Conservation (phyloP, 2,329 filamentous ascomycete species). For the Trichoderma breve region DNA sequence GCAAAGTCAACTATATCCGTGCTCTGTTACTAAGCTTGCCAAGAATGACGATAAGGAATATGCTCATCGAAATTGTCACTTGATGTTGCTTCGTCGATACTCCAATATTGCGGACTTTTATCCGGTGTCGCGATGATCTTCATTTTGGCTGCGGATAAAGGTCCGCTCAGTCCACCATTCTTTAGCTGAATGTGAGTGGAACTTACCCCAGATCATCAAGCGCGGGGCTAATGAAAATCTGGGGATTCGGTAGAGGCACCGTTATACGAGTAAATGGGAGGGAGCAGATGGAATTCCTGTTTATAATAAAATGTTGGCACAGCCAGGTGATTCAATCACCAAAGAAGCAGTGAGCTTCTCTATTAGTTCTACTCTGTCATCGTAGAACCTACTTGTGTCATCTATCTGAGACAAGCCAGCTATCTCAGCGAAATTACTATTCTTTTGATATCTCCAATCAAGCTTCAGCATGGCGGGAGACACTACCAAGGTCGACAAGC, state of each 20-base stretch:
- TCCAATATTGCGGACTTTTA: not conserved
- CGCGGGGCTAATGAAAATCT: not conserved
- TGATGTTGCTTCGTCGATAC: not conserved
- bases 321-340: not conserved
- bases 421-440: not conserved
- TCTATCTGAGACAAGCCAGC: not conserved
- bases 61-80: not conserved
- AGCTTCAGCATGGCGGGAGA: not conserved
- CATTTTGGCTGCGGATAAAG: not conserved
- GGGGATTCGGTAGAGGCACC: not conserved
- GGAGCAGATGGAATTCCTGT: not conserved
- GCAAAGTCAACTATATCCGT: not conserved
- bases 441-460: not conserved
- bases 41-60: not conserved
- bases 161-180: not conserved
- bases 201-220: slow-evolving; percentile 4
- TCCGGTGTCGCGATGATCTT: not conserved
- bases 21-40: not conserved
- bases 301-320: not conserved
- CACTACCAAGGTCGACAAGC: not conserved
- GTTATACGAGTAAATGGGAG: not conserved
- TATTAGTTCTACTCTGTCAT: not conserved
- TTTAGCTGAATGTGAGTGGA: not conserved
- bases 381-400: not conserved
- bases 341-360: not conserved